Conservation (phyloP, 306 rosid species). For the Rubus parviflorus region DNA sequence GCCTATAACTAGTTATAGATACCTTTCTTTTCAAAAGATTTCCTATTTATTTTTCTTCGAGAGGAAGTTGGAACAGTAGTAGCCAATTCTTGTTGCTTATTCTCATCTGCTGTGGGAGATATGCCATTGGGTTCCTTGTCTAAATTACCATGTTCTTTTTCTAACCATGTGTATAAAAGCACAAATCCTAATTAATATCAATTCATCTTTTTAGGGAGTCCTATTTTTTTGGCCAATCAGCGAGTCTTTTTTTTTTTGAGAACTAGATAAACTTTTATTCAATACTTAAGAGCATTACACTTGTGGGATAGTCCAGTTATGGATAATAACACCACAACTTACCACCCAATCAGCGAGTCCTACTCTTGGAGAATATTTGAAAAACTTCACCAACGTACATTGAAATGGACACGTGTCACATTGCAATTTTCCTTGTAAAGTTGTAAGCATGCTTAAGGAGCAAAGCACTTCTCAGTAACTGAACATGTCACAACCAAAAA, state of each 20-base stretch:
- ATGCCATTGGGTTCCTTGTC: constrained; percentile 15
- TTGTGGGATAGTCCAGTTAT: too few relatives aligned
- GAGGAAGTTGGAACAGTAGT: constrained; percentile 17
- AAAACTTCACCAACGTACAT: too few relatives aligned
- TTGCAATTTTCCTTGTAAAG: too few relatives aligned
- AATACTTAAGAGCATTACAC: too few relatives aligned
- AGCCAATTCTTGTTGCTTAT: constrained; percentile 21
- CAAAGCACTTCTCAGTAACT: background rate
- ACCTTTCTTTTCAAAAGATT: background rate
- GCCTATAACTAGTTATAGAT: constrained; percentile 15
- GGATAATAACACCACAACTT: too few relatives aligned
- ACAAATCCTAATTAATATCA: background rate
- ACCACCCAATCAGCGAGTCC: too few relatives aligned
- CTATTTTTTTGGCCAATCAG: too few relatives aligned
- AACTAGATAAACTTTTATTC: too few relatives aligned
- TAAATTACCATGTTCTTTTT: background rate
- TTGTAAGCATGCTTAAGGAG: background rate
- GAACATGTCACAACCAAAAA: background rate
- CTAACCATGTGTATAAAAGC: too few relatives aligned
- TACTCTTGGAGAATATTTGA: too few relatives aligned
- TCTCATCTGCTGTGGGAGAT: constrained; percentile 3
- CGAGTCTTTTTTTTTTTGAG: too few relatives aligned
- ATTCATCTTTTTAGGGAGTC: too few relatives aligned
- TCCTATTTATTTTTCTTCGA: constrained; percentile 5
- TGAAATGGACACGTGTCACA: background rate